Conservation (phyloP, 768 basidiomycete genomes). For the Russula sp. region DNA sequence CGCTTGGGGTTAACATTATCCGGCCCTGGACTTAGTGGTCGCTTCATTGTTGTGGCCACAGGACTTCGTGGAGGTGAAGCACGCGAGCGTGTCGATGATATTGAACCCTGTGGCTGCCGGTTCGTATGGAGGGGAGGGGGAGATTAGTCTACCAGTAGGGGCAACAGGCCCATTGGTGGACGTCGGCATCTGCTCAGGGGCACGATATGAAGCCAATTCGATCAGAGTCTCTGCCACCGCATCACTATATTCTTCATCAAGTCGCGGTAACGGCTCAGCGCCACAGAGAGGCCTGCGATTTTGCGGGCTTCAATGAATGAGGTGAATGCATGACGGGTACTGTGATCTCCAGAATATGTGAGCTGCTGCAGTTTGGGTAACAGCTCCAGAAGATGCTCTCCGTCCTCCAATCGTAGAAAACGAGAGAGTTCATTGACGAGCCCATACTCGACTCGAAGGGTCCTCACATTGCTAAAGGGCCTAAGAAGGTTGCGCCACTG, state of each 20-base stretch:
- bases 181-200: slow-evolving; percentile 29
- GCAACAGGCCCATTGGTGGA: slow-evolving; percentile 26
- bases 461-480: too few relatives aligned
- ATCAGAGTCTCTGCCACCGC: slow-evolving; percentile 85
- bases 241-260: slow-evolving; percentile 66
- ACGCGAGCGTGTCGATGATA: slow-evolving; percentile 63
- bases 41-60: slow-evolving; percentile 48
- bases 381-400: too few relatives aligned
- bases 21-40: slow-evolving; percentile 63
- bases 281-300: too few relatives aligned
- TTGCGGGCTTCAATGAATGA: too few relatives aligned
- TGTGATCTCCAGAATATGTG: too few relatives aligned
- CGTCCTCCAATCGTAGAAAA: too few relatives aligned
- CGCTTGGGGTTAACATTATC: slow-evolving; percentile 61
- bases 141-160: slow-evolving; percentile 20
- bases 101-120: slow-evolving; percentile 56
- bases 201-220: slow-evolving; percentile 45
- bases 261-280: too few relatives aligned
- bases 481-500: too few relatives aligned
- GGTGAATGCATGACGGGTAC: too few relatives aligned
- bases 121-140: slow-evolving; percentile 45
- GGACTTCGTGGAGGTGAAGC: slow-evolving; percentile 54
- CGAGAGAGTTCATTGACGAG: too few relatives aligned
- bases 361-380: too few relatives aligned
- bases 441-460: too few relatives aligned